These are phyloP conservation scores for Ordospora pajunii DNA, from an alignment of 371 early-diverging fungal genomes.

Conservation along the genomic window DNA sequence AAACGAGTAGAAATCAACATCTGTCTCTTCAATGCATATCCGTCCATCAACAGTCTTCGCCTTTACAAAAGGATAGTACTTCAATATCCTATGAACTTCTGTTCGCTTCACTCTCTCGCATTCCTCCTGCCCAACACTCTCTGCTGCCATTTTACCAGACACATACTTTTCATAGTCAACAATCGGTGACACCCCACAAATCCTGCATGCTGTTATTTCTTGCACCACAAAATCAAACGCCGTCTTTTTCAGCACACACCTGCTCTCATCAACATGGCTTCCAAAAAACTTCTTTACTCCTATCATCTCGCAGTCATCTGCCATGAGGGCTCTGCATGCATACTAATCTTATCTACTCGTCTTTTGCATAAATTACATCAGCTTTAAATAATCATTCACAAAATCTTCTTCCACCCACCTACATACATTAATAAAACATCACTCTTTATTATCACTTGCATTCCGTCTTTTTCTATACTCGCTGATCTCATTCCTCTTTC, in stretches of 20 bases:
- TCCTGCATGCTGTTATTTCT: constrained; percentile 18
- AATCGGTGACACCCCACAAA: constrained; percentile 9
- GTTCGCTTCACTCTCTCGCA: constrained; percentile 47
- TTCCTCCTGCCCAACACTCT: background rate
- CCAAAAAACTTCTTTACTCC: constrained; percentile 19
- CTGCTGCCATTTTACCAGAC: background rate
- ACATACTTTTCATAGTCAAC: constrained; percentile 23
- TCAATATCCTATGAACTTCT: constrained; percentile 37
- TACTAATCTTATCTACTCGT: no score
- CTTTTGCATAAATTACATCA: no score
- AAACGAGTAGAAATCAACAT: constrained; percentile 35
- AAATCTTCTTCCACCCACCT: background rate
- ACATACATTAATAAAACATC: background rate
- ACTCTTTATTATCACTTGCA: background rate
- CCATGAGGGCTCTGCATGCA: no score
- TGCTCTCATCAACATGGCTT: background rate
- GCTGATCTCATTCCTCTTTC: constrained; percentile 23
- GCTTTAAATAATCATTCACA: background rate
- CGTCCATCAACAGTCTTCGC: constrained; percentile 34
- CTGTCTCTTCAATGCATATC: constrained; percentile 5
- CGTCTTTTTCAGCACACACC: constrained; percentile 33
- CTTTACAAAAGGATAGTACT: constrained; percentile 47
- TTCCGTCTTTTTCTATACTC: constrained; percentile 30
- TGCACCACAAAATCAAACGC: constrained; percentile 58
- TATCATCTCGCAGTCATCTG: background rate